Conservation (phyloP, 768 basidiomycete species). For the Xerocomus spinulosus region DNA sequence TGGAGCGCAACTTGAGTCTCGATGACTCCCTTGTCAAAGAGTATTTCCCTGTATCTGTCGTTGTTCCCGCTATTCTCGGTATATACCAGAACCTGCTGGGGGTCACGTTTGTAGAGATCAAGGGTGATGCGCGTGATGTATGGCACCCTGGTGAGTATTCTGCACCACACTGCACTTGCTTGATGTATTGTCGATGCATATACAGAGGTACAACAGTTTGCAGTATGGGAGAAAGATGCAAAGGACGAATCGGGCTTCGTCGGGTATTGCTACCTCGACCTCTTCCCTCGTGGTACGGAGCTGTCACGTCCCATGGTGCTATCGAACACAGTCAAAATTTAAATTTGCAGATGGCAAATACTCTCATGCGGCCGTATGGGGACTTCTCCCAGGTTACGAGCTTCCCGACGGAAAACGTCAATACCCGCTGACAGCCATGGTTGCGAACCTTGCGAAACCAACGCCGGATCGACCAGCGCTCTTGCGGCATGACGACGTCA, state of each 20-base stretch:
- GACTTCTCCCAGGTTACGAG: conserved; percentile 62
- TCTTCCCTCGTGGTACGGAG: conserved; percentile 71
- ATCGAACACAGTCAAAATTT: neutral
- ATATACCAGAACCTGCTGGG: conserved; percentile 83
- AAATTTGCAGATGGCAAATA: conserved; percentile 60
- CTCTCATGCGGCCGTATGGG: conserved; percentile 85
- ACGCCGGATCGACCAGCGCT: conserved; percentile 76
- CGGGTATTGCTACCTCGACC: conserved; percentile 84
- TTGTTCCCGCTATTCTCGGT: conserved; percentile 75
- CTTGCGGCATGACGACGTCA: conserved; percentile 84
- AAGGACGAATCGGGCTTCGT: conserved; percentile 68
- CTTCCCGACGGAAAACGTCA: conserved; percentile 51
- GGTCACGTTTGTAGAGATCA: conserved; percentile 56
- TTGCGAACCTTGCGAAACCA: conserved; percentile 85
- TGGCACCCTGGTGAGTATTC: conserved; percentile 74
- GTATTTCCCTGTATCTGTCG: conserved; percentile 82
- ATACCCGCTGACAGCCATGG: conserved; percentile 82
- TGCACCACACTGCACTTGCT: neutral
- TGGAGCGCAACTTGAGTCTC: conserved; percentile 62
- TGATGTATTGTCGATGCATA: neutral
- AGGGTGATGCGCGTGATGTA: conserved; percentile 53
- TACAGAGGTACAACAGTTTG: conserved; percentile 74
- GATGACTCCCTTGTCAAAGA: conserved; percentile 81
- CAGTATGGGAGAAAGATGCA: conserved; percentile 80
- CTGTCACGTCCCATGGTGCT: neutral